phyloP scores from a whole-genome alignment of 768 basidiomycete species.

The Mycena albidolilacea region DNA sequence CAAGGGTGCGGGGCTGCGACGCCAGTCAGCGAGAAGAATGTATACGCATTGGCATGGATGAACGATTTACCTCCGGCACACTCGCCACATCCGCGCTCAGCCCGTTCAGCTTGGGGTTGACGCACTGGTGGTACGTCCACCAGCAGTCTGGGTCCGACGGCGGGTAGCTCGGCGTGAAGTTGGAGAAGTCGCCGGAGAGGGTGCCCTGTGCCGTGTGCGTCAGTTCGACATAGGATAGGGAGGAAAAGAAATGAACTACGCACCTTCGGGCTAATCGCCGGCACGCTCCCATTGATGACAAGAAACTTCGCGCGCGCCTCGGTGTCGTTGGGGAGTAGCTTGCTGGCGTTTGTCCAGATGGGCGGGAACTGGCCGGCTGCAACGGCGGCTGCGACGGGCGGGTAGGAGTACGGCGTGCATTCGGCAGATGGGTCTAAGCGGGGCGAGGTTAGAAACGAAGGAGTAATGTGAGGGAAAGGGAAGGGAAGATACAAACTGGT shows the following conservation, averaged over 20 bases:
- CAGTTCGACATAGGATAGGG: too few species aligned
- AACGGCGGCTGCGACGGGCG: slow-evolving; percentile 19
- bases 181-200: slow-evolving; percentile 14
- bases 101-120: slow-evolving; percentile 50
- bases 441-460: neutral
- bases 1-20: slow-evolving; percentile 65
- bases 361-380: slow-evolving; percentile 8
- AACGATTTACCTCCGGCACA: slow-evolving; percentile 47
- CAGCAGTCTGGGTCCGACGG: slow-evolving; percentile 53
- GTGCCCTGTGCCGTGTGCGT: neutral
- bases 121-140: slow-evolving; percentile 50
- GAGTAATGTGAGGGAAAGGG: neutral
- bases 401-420: slow-evolving; percentile 27
- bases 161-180: slow-evolving; percentile 41
- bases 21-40: neutral
- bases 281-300: slow-evolving; percentile 22
- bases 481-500: neutral
- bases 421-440: slow-evolving; percentile 13
- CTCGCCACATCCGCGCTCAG: slow-evolving; percentile 46
- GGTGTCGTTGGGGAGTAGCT: slow-evolving; percentile 20
- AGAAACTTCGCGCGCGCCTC: slow-evolving; percentile 26
- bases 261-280: slow-evolving; percentile 17
- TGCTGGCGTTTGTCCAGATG: slow-evolving; percentile 17
- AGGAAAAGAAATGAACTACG: too few species aligned
- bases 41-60: neutral